Conservation (phyloP, 257 asterid genomes). For the Solanum ossicruentum region DNA sequence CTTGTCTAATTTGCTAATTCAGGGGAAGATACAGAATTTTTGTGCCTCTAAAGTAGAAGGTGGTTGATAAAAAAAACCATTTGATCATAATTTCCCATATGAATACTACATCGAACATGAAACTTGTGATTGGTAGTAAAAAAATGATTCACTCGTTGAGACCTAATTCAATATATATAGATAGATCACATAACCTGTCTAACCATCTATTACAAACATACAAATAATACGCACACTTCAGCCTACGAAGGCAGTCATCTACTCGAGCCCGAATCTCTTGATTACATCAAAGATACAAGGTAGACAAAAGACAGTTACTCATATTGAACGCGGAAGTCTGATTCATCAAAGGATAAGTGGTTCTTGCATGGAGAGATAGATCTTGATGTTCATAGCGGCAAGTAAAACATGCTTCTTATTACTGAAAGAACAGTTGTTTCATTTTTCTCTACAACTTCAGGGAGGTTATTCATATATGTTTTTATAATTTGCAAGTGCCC, state of each 20-base stretch:
- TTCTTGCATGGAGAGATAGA: not conserved
- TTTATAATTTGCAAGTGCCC: not conserved
- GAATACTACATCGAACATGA: not conserved
- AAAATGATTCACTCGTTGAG: not conserved
- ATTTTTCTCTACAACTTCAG: not conserved
- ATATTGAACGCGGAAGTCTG: not conserved
- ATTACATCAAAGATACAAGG: not conserved
- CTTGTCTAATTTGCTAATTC: not conserved
- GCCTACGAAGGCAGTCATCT: not conserved
- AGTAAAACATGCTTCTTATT: not conserved
- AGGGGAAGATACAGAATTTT: too few species aligned
- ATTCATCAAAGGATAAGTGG: not conserved
- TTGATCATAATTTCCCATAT: not conserved
- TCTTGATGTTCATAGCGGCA: not conserved
- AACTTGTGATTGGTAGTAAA: not conserved
- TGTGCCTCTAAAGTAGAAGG: too few species aligned
- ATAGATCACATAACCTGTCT: too few species aligned
- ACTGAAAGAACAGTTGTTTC: not conserved
- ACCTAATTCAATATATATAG: not conserved
- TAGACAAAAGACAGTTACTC: not conserved
- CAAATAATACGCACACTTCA: not conserved
- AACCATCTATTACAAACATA: not conserved
- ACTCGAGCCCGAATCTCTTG: not conserved
- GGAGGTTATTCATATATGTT: not conserved
- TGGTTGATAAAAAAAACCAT: too few species aligned